phyloP scores from a whole-genome alignment of 2,329 filamentous ascomycete species.

The Chaetomium olivaceum region DNA sequence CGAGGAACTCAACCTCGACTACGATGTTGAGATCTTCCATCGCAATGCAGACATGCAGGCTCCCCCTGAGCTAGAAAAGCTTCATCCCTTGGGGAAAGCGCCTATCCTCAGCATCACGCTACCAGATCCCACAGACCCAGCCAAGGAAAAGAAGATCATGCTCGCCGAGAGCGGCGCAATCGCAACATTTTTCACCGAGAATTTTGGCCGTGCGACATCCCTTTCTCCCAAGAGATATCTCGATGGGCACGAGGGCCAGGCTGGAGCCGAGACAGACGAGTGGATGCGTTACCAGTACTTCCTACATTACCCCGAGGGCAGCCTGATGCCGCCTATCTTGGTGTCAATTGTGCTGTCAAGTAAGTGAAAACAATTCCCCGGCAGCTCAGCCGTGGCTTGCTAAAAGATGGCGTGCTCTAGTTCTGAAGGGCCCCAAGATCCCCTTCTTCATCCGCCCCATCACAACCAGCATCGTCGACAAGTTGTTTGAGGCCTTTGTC shows the following conservation, averaged over 20 bases:
- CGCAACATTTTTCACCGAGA: slow-evolving; percentile 74
- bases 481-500: slow-evolving; percentile 43
- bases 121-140: slow-evolving; percentile 30
- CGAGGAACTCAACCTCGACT: slow-evolving; percentile 74
- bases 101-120: slow-evolving; percentile 66
- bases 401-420: slow-evolving; percentile 30
- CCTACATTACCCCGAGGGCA: slow-evolving; percentile 83
- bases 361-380: slow-evolving; percentile 35
- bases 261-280: slow-evolving; percentile 58
- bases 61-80: slow-evolving; percentile 68
- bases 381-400: too few relatives aligned
- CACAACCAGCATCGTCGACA: slow-evolving; percentile 46
- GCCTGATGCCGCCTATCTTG: slow-evolving; percentile 70
- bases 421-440: slow-evolving; percentile 46
- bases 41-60: slow-evolving; percentile 60
- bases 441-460: slow-evolving; percentile 56
- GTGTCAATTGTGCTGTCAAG: slow-evolving; percentile 59
- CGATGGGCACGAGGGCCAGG: slow-evolving; percentile 53
- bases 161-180: slow-evolving; percentile 81
- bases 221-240: slow-evolving; percentile 54
- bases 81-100: slow-evolving; percentile 83
- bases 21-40: slow-evolving; percentile 76
- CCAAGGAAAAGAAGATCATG: slow-evolving; percentile 49
- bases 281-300: slow-evolving; percentile 62
- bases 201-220: slow-evolving; percentile 47